phyloP scores from a whole-genome alignment of 2,329 filamentous ascomycete genomes.

The Teratosphaeria nubilosa region DNA sequence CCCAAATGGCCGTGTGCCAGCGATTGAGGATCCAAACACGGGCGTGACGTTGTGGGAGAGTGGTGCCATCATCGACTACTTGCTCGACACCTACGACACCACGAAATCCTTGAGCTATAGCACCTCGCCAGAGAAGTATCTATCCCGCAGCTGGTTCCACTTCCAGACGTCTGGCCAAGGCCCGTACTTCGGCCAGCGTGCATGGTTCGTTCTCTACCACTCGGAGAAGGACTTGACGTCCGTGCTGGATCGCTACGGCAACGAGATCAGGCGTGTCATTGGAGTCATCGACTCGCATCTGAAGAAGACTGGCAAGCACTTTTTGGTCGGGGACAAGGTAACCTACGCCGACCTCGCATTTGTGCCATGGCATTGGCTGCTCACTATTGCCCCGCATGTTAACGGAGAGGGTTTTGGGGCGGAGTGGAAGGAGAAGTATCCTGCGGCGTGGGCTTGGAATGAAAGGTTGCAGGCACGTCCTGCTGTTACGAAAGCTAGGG shows the following conservation, averaged over 20 bases:
- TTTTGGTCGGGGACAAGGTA: conserved; percentile 34
- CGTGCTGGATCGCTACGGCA: conserved; percentile 36
- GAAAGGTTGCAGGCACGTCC: conserved; percentile 18
- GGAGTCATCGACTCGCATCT: conserved; percentile 35
- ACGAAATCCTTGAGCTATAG: conserved; percentile 18
- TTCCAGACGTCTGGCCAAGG: conserved; percentile 26
- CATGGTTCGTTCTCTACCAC: conserved; percentile 23
- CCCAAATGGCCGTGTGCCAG: conserved; percentile 35
- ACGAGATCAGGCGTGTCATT: conserved; percentile 37
- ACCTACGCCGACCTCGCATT: conserved; percentile 36
- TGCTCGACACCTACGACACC: conserved; percentile 26
- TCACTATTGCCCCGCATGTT: conserved; percentile 14
- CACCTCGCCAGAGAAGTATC: conserved; percentile 15
- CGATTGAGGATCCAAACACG: conserved; percentile 39
- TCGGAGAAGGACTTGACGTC: conserved; percentile 31
- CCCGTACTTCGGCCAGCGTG: conserved; percentile 34
- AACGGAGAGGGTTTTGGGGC: conserved; percentile 16
- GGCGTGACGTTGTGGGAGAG: conserved; percentile 23
- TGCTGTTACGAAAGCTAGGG: conserved; percentile 19
- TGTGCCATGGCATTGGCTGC: conserved; percentile 28
- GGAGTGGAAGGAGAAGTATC: conserved; percentile 21
- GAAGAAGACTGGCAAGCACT: conserved; percentile 23
- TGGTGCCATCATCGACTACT: conserved; percentile 23
- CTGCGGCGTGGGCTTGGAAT: conserved; percentile 20
- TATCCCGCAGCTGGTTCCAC: conserved; percentile 21